Percentiles rank a stretch among this genome's conserved stretches.
Evolutionary conservation across 306 rosid species (phyloP).

Genomic region (Astragalus glycyphyllos): DNA sequence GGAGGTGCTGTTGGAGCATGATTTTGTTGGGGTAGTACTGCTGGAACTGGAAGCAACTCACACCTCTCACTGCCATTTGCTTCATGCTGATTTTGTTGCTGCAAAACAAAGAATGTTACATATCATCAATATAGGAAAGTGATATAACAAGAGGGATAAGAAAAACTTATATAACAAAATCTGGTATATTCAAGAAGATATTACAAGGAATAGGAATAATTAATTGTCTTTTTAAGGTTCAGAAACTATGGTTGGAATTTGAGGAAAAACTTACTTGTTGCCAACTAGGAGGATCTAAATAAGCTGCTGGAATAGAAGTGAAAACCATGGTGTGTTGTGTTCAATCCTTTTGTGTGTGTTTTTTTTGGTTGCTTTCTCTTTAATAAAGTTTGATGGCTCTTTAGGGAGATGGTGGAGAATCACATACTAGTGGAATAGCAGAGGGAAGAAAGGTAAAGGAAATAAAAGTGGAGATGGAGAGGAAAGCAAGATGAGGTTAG

Average conservation of each 20-base stretch:
- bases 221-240: constrained; percentile 1
- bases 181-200: constrained; percentile 76
- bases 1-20: constrained; percentile 77
- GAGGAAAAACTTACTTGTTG: constrained; percentile 74
- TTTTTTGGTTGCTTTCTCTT: constrained; percentile 47
- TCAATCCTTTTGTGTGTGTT: constrained; percentile 50
- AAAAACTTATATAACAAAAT: constrained; percentile 43
- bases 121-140: background rate
- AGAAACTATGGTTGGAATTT: constrained; percentile 44
- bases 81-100: constrained; percentile 65
- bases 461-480: constrained; percentile 53
- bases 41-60: constrained; percentile 42
- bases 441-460: constrained; percentile 68
- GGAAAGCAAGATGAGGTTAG: constrained; percentile 53
- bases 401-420: constrained; percentile 98
- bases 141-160: constrained; percentile 17
- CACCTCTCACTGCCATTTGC: constrained; percentile 49
- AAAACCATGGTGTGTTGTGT: constrained; percentile 76
- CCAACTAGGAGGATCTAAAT: constrained; percentile 99
- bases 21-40: constrained; percentile 45
- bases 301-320: constrained; percentile 93
- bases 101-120: constrained; percentile 39
- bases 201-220: constrained; percentile 77
- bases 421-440: constrained; percentile 88
- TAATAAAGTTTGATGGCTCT: constrained; percentile 94